Evolutionary conservation across 768 basidiomycete genomes (phyloP).

Genomic region (Kockovaella imperatae): DNA sequence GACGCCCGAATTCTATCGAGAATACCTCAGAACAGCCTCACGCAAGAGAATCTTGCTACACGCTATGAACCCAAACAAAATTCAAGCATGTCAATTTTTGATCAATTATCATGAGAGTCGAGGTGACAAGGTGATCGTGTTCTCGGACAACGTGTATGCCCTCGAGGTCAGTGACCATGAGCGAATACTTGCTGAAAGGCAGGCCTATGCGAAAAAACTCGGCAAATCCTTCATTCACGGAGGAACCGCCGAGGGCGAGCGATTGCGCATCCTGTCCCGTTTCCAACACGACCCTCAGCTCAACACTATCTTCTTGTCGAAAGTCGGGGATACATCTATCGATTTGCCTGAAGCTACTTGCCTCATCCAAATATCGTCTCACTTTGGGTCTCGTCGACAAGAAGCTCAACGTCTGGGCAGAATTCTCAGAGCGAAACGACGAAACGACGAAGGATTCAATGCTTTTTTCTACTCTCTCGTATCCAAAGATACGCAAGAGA

Average conservation of each 20-base stretch:
- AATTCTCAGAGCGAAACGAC: slow-evolving; percentile 89
- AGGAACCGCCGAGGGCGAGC: slow-evolving; percentile 84
- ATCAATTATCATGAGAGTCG: slow-evolving; percentile 97
- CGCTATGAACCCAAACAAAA: slow-evolving; percentile 99
- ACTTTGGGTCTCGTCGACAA: slow-evolving; percentile 95
- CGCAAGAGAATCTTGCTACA: slow-evolving; percentile 92
- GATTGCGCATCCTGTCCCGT: slow-evolving; percentile 86
- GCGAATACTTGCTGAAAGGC: slow-evolving; percentile 28
- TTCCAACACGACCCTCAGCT: slow-evolving; percentile 94
- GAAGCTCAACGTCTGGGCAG: slow-evolving; percentile 95
- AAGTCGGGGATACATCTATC: slow-evolving; percentile 95
- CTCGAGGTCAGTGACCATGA: slow-evolving; percentile 60
- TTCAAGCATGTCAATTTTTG: slow-evolving; percentile 96
- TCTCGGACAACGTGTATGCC: slow-evolving; percentile 96
- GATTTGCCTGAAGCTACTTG: slow-evolving; percentile 98
- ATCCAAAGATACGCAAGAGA: slow-evolving; percentile 97
- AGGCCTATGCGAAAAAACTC: slow-evolving; percentile 79
- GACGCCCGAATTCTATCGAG: slow-evolving; percentile 98
- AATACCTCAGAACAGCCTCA: slow-evolving; percentile 77
- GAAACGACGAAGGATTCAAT: slow-evolving; percentile 99
- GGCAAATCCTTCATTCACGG: slow-evolving; percentile 95
- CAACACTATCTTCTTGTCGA: slow-evolving; percentile 97
- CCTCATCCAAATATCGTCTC: slow-evolving; percentile 97
- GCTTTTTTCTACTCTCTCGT: slow-evolving; percentile 99
- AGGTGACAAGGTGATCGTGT: slow-evolving; percentile 98